Percentiles rank a stretch among this genome's conserved stretches.
These are phyloP conservation scores for Moesziomyces antarcticus DNA, from an alignment of 1,284 basidiomycete genomes.

Conservation along the genomic window DNA sequence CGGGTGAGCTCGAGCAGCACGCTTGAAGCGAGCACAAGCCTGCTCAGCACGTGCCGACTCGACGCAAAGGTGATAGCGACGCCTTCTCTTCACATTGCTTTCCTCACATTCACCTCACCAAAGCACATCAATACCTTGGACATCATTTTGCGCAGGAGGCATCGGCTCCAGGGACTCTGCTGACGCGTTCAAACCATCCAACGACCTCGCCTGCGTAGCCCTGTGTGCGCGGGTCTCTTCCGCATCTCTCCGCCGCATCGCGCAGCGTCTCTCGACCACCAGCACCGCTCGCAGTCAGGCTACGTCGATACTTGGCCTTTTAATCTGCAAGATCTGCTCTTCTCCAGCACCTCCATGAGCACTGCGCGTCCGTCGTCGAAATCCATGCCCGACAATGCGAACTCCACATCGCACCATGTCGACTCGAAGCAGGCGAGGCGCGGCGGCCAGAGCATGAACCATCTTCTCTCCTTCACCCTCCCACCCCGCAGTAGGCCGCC, in stretches of 20 bases:
- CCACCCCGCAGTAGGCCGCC: slow-evolving; percentile 62
- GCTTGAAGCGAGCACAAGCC: not conserved
- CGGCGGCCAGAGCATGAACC: slow-evolving; percentile 63
- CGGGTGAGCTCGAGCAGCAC: not conserved
- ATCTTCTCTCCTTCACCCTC: slow-evolving; percentile 64
- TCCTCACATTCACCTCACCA: not conserved
- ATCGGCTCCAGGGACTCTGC: not conserved
- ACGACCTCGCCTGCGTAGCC: not conserved
- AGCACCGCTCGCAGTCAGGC: not conserved
- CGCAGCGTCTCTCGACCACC: not conserved
- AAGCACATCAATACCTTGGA: not conserved
- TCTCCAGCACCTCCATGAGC: slow-evolving; percentile 32
- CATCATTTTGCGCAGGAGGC: not conserved
- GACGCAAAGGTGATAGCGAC: not conserved
- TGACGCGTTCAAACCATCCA: not conserved
- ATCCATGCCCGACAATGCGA: slow-evolving; percentile 45
- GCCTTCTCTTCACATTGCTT: not conserved
- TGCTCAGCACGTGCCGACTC: not conserved
- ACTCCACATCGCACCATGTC: slow-evolving; percentile 16
- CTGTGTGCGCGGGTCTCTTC: not conserved
- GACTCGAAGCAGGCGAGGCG: slow-evolving; percentile 35
- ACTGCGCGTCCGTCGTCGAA: slow-evolving; percentile 37
- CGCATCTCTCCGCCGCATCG: not conserved
- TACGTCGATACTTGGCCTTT: not conserved
- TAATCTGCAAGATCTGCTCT: not conserved